A percentile compares a stretch with the other conserved stretches of the same genome.
Evolutionary conservation across 2,329 filamentous ascomycete genomes (phyloP).

Genomic region (Penicillium sp.): DNA sequence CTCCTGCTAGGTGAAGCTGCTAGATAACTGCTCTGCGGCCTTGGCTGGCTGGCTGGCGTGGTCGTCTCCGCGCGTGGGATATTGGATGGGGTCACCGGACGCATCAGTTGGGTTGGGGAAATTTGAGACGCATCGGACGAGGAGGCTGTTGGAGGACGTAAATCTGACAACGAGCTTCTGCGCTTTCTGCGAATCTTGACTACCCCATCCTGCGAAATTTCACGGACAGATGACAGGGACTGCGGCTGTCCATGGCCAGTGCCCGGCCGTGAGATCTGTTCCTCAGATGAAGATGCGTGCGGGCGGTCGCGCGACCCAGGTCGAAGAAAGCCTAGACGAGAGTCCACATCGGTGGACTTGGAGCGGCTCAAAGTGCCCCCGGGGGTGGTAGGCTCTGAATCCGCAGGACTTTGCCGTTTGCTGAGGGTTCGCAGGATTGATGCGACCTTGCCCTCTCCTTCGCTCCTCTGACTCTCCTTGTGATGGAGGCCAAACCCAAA

Average conservation of each 20-base stretch:
- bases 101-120: constrained; percentile 33
- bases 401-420: constrained; percentile 64
- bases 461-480: constrained; percentile 72
- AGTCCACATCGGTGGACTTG: constrained; percentile 70
- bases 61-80: constrained; percentile 26
- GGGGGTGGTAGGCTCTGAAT: constrained; percentile 63
- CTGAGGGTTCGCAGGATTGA: constrained; percentile 86
- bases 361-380: constrained; percentile 65
- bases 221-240: constrained; percentile 49
- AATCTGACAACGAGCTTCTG: constrained; percentile 84
- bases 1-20: constrained; percentile 29
- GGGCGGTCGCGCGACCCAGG: constrained; percentile 55
- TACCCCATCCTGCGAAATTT: constrained; percentile 44
- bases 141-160: constrained; percentile 62
- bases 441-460: constrained; percentile 63
- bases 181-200: constrained; percentile 65
- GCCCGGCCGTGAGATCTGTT: constrained; percentile 41
- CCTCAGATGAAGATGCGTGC: constrained; percentile 48
- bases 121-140: constrained; percentile 49
- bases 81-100: constrained; percentile 35
- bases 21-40: constrained; percentile 29
- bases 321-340: constrained; percentile 45
- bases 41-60: constrained; percentile 29
- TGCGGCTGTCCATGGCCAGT: constrained; percentile 47
- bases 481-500: constrained; percentile 76